Conservation (phyloP, 495 filamentous ascomycete genomes). For the Podospora comata region DNA sequence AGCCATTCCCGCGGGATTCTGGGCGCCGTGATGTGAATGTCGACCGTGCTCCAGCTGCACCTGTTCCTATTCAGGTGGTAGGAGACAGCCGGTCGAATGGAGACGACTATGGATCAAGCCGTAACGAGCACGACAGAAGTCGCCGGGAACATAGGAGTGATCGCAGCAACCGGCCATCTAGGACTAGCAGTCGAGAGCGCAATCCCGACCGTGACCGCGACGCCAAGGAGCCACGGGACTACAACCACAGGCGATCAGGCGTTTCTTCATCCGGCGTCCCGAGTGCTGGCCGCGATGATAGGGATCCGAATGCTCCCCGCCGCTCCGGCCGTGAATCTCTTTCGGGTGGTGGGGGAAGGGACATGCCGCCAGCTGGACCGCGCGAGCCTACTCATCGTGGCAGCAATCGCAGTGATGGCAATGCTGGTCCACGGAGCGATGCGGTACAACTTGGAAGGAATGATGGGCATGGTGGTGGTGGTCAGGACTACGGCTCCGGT, state of each 20-base stretch:
- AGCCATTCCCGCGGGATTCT: slow-evolving; percentile 34
- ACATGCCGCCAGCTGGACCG: slow-evolving; percentile 30
- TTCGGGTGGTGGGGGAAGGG: slow-evolving; percentile 19
- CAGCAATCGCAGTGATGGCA: slow-evolving; percentile 26
- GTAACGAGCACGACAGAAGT: slow-evolving; percentile 43
- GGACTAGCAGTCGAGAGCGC: slow-evolving; percentile 45
- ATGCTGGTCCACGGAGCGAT: slow-evolving; percentile 17
- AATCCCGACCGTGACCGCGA: slow-evolving; percentile 24
- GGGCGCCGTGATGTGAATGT: slow-evolving; percentile 22
- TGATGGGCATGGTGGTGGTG: slow-evolving; percentile 18
- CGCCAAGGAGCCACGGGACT: slow-evolving; percentile 36
- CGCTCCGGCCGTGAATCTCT: slow-evolving; percentile 27
- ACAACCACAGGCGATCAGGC: slow-evolving; percentile 36
- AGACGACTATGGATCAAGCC: slow-evolving; percentile 31
- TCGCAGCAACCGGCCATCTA: slow-evolving; percentile 39
- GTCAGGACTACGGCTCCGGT: slow-evolving; percentile 23
- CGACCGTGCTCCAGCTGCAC: slow-evolving; percentile 22
- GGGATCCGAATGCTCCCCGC: slow-evolving; percentile 21
- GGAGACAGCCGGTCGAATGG: slow-evolving; percentile 35
- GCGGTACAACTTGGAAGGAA: slow-evolving; percentile 9
- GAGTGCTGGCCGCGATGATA: slow-evolving; percentile 18
- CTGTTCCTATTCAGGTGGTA: slow-evolving; percentile 32
- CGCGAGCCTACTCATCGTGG: slow-evolving; percentile 25
- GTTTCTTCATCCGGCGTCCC: slow-evolving; percentile 17
- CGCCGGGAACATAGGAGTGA: slow-evolving; percentile 44